These are phyloP conservation scores for Scutellaria baicalensis DNA, from an alignment of 257 asterid genomes.

Conservation along the genomic window DNA sequence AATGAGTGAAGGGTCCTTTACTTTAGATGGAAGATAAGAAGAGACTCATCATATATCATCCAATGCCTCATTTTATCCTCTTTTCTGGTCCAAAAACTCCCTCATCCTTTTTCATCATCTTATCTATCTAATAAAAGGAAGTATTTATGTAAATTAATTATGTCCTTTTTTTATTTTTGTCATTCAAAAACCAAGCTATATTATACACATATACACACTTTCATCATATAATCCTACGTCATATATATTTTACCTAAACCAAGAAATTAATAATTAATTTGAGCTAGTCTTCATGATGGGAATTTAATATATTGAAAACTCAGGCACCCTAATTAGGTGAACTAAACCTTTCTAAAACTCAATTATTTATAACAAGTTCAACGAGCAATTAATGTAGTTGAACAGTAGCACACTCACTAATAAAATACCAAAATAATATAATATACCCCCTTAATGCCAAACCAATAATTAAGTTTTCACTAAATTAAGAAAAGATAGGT, in stretches of 20 bases:
- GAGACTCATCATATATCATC: neutral
- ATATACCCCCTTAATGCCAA: no score
- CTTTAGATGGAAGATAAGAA: conserved; percentile 25
- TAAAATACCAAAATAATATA: no score
- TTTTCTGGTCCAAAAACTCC: conserved; percentile 8
- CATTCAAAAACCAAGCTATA: no score
- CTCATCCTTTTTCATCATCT: neutral
- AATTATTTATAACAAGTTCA: neutral
- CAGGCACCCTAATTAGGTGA: conserved; percentile 9
- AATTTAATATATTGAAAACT: neutral
- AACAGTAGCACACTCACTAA: no score
- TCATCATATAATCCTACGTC: neutral
- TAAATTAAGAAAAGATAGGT: no score
- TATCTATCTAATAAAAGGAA: no score
- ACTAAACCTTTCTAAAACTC: conserved; percentile 2
- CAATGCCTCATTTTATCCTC: conserved; percentile 12
- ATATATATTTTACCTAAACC: conserved; percentile 7
- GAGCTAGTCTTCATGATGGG: neutral
- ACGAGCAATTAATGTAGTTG: neutral
- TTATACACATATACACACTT: no score
- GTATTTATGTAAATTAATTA: no score
- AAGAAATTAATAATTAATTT: neutral
- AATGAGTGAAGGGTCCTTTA: neutral
- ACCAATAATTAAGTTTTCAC: no score
- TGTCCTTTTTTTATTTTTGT: no score